Conservation (phyloP, 495 filamentous ascomycete species). For the Lasiosphaeria miniovina region DNA sequence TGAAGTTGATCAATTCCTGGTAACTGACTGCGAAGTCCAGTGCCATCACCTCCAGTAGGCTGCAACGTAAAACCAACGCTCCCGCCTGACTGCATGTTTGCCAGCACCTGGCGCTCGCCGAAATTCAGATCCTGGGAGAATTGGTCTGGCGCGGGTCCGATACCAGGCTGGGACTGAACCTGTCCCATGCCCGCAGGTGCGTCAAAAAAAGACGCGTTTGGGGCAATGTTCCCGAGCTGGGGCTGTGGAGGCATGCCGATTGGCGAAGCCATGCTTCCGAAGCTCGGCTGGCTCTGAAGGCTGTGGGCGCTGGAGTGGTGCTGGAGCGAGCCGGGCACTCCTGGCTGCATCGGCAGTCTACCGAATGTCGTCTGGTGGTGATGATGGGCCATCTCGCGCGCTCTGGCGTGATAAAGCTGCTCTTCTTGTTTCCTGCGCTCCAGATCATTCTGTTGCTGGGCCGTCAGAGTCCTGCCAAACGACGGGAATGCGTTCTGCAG, state of each 20-base stretch:
- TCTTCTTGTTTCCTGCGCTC: constrained; percentile 97
- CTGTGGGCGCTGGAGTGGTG: constrained; percentile 94
- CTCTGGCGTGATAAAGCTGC: constrained; percentile 91
- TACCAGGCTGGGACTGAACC: constrained; percentile 18
- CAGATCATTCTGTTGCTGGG: constrained; percentile 94
- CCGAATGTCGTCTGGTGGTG: constrained; percentile 76
- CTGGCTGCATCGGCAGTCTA: constrained; percentile 59
- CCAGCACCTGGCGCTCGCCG: constrained; percentile 40
- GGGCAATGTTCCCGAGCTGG: constrained; percentile 57
- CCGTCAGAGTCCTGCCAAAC: constrained; percentile 95
- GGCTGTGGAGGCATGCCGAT: constrained; percentile 70
- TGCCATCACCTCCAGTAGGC: constrained; percentile 31
- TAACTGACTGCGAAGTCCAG: constrained; percentile 36
- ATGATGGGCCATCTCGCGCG: constrained; percentile 79
- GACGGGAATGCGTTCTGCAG: constrained; percentile 92
- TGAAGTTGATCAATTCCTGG: constrained; percentile 43
- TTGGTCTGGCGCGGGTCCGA: constrained; percentile 35
- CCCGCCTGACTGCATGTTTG: constrained; percentile 34
- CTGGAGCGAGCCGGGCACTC: constrained; percentile 67
- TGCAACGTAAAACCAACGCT: constrained; percentile 36
- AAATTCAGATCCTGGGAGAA: constrained; percentile 48
- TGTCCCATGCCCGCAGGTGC: constrained; percentile 32
- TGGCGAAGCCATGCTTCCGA: constrained; percentile 87
- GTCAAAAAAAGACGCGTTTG: constrained; percentile 66
- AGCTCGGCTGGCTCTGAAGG: constrained; percentile 92